Evolutionary conservation across 169 alveolate genomes (phyloP).

Genomic region (Plasmodium vivax): DNA sequence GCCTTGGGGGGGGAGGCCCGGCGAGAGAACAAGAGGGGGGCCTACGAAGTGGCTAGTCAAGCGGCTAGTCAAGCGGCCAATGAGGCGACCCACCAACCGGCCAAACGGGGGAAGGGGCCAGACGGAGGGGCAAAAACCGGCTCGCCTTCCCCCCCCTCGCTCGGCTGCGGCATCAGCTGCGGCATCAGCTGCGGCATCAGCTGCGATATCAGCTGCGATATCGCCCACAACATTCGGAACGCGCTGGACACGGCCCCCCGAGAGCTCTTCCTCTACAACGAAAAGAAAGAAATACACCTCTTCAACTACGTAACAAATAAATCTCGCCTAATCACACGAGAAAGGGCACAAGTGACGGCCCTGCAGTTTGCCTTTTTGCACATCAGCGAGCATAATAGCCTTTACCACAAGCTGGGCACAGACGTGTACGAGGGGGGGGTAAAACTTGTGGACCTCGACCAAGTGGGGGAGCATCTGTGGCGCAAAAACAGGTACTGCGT

Average conservation of each 20-base stretch:
- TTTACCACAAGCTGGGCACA: constrained; percentile 29
- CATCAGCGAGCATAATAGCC: constrained; percentile 52
- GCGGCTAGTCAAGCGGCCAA: no score
- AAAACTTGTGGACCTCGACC: constrained; percentile 21
- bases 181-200: no score
- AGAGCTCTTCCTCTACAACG: constrained; percentile 30
- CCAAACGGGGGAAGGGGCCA: neutral
- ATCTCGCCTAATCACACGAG: constrained; percentile 17
- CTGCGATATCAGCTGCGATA: no score
- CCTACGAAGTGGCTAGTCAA: neutral
- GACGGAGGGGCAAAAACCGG: neutral
- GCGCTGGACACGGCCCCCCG: neutral
- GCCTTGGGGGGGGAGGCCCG: neutral
- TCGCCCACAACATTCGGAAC: neutral
- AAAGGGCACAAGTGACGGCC: constrained; percentile 17
- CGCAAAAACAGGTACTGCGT: constrained; percentile 32
- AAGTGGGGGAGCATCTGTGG: constrained; percentile 2
- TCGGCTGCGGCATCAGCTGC: neutral
- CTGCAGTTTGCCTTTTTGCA: constrained; percentile 31
- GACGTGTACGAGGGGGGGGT: constrained; percentile 31
- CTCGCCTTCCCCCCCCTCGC: neutral
- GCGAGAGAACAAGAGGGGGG: neutral
- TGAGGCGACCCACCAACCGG: neutral
- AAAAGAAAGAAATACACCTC: constrained; percentile 63
- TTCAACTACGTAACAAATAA: constrained; percentile 27